Base-by-base conservation (phyloP, 306 rosid genomes). In the Lagenaria siceraria region DNA sequence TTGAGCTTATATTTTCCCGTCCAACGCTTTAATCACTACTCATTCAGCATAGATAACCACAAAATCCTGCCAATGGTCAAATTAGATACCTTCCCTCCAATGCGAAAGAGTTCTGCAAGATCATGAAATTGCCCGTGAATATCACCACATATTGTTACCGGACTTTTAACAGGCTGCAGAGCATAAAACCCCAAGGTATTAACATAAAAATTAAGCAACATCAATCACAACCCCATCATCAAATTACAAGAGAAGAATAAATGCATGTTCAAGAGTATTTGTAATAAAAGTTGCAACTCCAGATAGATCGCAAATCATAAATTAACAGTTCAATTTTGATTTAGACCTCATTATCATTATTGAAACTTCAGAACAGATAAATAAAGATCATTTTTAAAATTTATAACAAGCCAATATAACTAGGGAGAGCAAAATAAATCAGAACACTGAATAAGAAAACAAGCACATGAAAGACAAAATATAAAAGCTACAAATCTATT, bases 61-160 rank as follows among this genome's bases (percentile, higher is more conserved):
- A 11, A 49, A 48, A 17, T 73, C 56, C 18, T 48, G 77, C 60
- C 61, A 73, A 51, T 19, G 43, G 43, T 71, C 59, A 58, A 61
- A 79, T 77, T 42, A 55, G 78, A 72, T 92, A 92, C 98, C 98
- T 90, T 95, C 65, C 97, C 97, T 75, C 98, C 97, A 81, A 95
- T 95, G 80, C 96, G 96, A 76, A 95, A 92, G 72, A 95, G 98
- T 87, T 95, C 97, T 1, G 98, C 96, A 81, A 95, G 98, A 84
- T 95, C 98, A 77, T 95, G 98, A 80, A 95, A 95, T 51, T 95
- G 96, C 71, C 98, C 98, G 24, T 95, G 98, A 85, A 95, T 95
- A 89, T 92, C 97, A 77, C 98, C 98, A 59, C 97, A 95, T 25
- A 92, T 95, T 43, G 97, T 95, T 25, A 95, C 97, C 60, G 98